These are phyloP conservation scores for Globisporangium nunn DNA, from an alignment of 352 stramenopile genomes.

Conservation along the genomic window DNA sequence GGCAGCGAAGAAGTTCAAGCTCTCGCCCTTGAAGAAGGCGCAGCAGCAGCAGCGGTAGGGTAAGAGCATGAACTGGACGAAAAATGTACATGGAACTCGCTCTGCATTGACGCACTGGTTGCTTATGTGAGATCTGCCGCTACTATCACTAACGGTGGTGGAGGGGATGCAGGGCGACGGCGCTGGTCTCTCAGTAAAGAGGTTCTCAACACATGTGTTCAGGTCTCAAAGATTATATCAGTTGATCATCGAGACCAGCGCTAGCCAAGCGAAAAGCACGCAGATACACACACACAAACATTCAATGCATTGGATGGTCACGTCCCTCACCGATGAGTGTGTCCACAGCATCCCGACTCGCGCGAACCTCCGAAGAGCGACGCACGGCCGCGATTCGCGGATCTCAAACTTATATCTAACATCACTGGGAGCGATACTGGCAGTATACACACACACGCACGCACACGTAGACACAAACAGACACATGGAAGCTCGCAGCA, in stretches of 20 bases:
- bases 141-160: no score
- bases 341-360: conserved; percentile 52
- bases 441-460: conserved; percentile 3
- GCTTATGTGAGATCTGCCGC: no score
- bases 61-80: no score
- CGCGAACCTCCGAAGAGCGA: background rate
- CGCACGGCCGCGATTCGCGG: conserved; percentile 42
- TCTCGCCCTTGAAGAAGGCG: conserved; percentile 5
- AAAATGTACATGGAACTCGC: no score
- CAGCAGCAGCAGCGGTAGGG: background rate
- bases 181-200: conserved; percentile 59
- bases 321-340: conserved; percentile 55
- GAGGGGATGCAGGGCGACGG: background rate
- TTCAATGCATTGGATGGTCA: background rate
- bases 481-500: no score
- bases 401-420: conserved; percentile 82
- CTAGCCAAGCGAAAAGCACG: background rate
- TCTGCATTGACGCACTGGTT: no score
- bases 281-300: conserved; percentile 3
- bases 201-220: conserved; percentile 56
- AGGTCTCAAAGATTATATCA: conserved; percentile 89
- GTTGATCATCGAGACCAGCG: conserved; percentile 62
- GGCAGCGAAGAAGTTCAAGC: conserved; percentile 2
- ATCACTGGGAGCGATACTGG: conserved; percentile 45
- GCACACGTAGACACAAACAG: background rate